Conservation (phyloP, 768 basidiomycete genomes). For the Lactarius quietus region DNA sequence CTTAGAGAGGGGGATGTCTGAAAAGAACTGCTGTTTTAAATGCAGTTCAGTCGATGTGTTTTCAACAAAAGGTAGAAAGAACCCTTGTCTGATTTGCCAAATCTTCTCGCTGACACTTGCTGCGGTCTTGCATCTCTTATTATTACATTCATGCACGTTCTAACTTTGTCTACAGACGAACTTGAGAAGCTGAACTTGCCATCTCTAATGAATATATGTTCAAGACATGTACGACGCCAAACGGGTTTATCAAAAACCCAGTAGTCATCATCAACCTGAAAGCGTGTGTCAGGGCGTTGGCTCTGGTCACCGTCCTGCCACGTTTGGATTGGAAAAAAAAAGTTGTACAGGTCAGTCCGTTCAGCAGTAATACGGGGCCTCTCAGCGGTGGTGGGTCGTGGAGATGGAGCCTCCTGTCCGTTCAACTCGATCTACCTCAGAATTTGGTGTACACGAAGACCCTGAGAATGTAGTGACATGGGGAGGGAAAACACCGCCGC, state of each 20-base stretch:
- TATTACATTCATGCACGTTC: constrained; percentile 49
- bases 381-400: constrained; percentile 36
- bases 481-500: too few species aligned
- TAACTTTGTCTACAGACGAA: background rate
- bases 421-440: background rate
- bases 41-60: background rate
- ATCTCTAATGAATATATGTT: constrained; percentile 42
- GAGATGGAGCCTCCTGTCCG: background rate
- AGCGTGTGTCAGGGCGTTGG: too few species aligned
- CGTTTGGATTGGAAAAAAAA: constrained; percentile 73
- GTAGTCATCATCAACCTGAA: constrained; percentile 34
- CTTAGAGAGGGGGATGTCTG: background rate
- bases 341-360: constrained; percentile 80
- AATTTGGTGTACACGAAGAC: background rate
- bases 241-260: constrained; percentile 85
- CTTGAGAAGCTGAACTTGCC: too few species aligned
- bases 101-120: constrained; percentile 75
- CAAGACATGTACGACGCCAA: constrained; percentile 80
- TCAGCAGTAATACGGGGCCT: constrained; percentile 69
- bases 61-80: background rate
- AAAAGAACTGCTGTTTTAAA: background rate
- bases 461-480: background rate
- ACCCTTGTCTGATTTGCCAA: constrained; percentile 45
- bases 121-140: constrained; percentile 52
- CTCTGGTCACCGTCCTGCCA: constrained; percentile 25